A percentile compares a stretch with the other conserved stretches of the same genome.
Conservation (phyloP, 2,329 filamentous ascomycete genomes). For the Sporothrix phasma region DNA sequence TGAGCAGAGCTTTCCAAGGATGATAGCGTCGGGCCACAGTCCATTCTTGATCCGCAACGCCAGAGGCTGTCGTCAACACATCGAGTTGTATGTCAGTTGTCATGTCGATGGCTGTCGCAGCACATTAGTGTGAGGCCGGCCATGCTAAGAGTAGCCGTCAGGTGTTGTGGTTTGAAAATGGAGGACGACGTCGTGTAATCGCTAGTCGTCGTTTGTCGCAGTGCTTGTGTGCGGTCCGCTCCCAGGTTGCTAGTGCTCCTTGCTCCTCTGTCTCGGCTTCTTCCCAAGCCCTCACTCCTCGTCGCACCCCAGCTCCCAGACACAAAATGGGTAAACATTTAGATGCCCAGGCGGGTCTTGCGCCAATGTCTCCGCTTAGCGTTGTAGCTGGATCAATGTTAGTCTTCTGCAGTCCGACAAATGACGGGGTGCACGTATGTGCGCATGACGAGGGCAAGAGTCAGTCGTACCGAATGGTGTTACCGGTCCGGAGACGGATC, state of each 20-base stretch:
- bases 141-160: neutral
- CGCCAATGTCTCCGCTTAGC: conserved; percentile 99
- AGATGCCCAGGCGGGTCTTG: conserved; percentile 99
- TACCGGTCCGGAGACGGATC: conserved; percentile 96
- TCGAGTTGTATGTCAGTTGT: neutral
- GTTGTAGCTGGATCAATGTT: conserved; percentile 69
- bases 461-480: conserved; percentile 90
- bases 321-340: conserved; percentile 37
- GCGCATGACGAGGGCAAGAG: neutral
- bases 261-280: neutral
- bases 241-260: neutral
- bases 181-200: neutral
- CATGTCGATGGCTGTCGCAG: neutral
- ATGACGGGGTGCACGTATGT: neutral
- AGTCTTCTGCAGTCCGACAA: neutral
- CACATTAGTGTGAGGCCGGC: neutral
- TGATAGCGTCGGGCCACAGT: neutral
- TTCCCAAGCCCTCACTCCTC: conserved; percentile 2
- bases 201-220: conserved; percentile 4
- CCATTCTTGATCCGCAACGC: neutral
- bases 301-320: conserved; percentile 8
- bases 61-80: neutral
- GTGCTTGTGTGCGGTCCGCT: neutral
- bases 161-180: neutral
- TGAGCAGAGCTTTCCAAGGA: neutral